Conservation (phyloP, 2,329 filamentous ascomycete species). For the Ophiostoma himal-ulmi region DNA sequence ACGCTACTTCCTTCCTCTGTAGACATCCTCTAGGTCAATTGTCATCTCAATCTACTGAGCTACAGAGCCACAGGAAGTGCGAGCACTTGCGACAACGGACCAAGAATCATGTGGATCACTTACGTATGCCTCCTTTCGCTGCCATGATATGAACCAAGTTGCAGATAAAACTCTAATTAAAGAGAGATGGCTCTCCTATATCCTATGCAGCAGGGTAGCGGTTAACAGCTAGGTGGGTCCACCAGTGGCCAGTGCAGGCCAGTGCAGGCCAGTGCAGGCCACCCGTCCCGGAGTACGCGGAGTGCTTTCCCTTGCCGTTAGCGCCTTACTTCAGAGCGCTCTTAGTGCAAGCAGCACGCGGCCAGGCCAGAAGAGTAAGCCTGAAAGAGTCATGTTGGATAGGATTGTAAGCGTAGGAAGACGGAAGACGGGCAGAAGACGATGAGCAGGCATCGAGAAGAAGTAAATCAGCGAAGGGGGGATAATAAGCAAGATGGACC, state of each 20-base stretch:
- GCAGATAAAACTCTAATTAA: background rate
- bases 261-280: background rate
- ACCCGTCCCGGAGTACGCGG: slow-evolving; percentile 4
- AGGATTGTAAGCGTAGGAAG: background rate
- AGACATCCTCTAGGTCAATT: background rate
- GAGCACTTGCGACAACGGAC: background rate
- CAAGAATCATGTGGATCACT: slow-evolving; percentile 17
- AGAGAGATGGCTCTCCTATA: background rate
- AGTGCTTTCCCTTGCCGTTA: background rate
- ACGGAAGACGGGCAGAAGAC: background rate
- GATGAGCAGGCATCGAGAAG: background rate
- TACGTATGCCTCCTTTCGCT: slow-evolving; percentile 18
- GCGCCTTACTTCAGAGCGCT: background rate
- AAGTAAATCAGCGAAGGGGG: background rate
- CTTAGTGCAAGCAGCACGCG: background rate
- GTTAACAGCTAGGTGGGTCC: background rate
- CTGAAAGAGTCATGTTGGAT: background rate
- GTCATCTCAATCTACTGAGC: background rate
- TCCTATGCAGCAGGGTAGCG: too few species aligned
- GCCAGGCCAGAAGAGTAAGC: background rate
- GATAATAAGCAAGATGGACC: background rate
- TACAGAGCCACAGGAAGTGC: background rate
- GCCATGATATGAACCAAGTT: background rate
- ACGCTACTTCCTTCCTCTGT: background rate
- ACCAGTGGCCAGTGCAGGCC: background rate